Evolutionary conservation across 768 basidiomycete genomes (phyloP).

Genomic region (Amanita exitialis): DNA sequence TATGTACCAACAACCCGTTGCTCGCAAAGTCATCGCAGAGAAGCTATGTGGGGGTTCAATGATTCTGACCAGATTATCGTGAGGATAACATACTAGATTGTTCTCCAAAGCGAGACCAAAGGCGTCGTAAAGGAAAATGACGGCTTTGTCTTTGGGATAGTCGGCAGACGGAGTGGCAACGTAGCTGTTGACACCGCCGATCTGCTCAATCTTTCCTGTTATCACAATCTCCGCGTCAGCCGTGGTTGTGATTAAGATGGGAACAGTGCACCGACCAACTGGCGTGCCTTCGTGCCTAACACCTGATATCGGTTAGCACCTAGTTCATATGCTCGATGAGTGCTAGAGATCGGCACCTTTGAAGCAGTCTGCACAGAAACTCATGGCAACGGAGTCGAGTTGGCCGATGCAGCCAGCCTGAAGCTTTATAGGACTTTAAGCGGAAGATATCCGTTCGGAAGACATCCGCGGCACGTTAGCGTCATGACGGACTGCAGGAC

Average conservation of each 20-base stretch:
- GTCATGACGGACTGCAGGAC: no score
- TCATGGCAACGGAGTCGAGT: not conserved
- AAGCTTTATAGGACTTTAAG: no score
- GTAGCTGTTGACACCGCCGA: constrained; percentile 41
- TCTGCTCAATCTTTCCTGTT: constrained; percentile 35
- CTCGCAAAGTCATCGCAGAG: constrained; percentile 10
- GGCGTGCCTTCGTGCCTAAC: constrained; percentile 5
- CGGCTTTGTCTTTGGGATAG: constrained; percentile 44
- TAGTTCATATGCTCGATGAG: not conserved
- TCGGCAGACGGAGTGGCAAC: constrained; percentile 40
- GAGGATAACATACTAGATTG: not conserved
- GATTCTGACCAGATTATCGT: not conserved
- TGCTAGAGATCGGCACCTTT: not conserved
- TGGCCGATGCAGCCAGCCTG: no score
- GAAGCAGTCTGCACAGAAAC: constrained; percentile 5
- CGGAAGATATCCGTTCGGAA: no score
- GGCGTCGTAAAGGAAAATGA: constrained; percentile 44
- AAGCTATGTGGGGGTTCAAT: constrained; percentile 16
- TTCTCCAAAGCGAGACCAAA: constrained; percentile 27
- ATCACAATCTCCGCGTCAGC: not conserved
- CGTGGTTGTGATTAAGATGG: not conserved
- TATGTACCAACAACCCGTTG: constrained; percentile 23
- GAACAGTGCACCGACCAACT: not conserved
- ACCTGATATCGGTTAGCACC: not conserved
- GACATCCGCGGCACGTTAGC: no score